phyloP scores from a whole-genome alignment of 176 grass and related monocot species.

The Musa acuminata region DNA sequence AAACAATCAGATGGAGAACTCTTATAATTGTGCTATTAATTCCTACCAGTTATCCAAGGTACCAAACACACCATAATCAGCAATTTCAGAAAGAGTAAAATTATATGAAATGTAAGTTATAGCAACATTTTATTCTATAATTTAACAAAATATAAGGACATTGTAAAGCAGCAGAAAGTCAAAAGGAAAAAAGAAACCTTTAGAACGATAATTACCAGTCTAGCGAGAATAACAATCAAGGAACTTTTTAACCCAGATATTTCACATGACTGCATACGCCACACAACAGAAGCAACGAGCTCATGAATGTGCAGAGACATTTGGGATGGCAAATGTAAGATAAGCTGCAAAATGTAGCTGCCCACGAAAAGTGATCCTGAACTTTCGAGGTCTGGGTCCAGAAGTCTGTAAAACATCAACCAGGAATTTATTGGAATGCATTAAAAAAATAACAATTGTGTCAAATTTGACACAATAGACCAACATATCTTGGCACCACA shows the following conservation, averaged over 20 bases:
- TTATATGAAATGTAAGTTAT: no score
- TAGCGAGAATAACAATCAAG: conserved; percentile 86
- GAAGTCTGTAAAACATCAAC: conserved; percentile 49
- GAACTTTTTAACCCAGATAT: conserved; percentile 75
- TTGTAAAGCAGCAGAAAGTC: not conserved
- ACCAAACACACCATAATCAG: no score
- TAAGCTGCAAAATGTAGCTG: conserved; percentile 87
- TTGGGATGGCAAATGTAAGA: conserved; percentile 65
- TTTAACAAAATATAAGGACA: not conserved
- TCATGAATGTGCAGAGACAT: conserved; percentile 69
- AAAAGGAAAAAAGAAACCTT: conserved; percentile 2
- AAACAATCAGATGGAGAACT: not conserved
- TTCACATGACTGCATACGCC: conserved; percentile 76
- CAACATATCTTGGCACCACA: not conserved
- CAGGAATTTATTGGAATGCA: conserved; percentile 3
- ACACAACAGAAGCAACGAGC: conserved; percentile 73
- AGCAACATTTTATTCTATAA: not conserved
- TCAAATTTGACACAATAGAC: not conserved
- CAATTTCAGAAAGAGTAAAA: no score
- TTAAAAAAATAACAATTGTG: no score
- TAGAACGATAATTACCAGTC: conserved; percentile 45
- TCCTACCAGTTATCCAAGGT: no score
- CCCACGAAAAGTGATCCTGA: conserved; percentile 93
- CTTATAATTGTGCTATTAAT: no score
- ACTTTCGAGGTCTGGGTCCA: conserved; percentile 73